Evolutionary conservation across 164 flowering plant species (phyloP).

Genomic region (Chloranthus sessilifolius): DNA sequence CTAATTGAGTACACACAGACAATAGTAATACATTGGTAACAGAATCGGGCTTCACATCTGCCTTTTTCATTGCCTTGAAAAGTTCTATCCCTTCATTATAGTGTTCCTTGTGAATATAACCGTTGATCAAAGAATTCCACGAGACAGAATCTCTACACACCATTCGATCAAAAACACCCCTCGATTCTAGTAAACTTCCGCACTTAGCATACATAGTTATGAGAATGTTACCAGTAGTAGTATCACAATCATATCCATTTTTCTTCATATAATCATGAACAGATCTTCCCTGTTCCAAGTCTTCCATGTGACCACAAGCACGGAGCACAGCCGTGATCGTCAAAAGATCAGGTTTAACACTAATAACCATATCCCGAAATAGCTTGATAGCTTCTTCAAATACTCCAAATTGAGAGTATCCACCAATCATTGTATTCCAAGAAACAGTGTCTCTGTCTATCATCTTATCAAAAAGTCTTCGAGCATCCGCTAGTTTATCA

Average conservation of each 20-base stretch:
- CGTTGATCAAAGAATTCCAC: slow-evolving; percentile 43
- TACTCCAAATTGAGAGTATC: slow-evolving; percentile 24
- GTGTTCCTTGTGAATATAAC: slow-evolving; percentile 18
- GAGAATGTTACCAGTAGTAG: slow-evolving; percentile 31
- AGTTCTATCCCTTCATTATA: slow-evolving; percentile 21
- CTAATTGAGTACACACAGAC: slow-evolving; percentile 26
- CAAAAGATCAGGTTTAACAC: slow-evolving; percentile 34
- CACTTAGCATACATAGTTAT: slow-evolving; percentile 42
- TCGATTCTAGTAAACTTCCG: slow-evolving; percentile 27
- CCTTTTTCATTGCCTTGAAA: slow-evolving; percentile 27
- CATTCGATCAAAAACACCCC: slow-evolving; percentile 31
- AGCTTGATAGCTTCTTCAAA: slow-evolving; percentile 26
- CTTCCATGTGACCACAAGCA: slow-evolving; percentile 37
- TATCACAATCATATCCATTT: slow-evolving; percentile 24
- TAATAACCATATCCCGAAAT: slow-evolving; percentile 27
- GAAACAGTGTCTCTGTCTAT: slow-evolving; percentile 29
- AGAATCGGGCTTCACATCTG: slow-evolving; percentile 21
- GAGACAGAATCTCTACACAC: slow-evolving; percentile 30
- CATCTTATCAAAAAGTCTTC: slow-evolving; percentile 28
- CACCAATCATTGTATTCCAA: slow-evolving; percentile 42
- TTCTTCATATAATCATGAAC: slow-evolving; percentile 28
- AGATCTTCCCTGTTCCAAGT: slow-evolving; percentile 26
- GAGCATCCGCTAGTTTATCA: slow-evolving; percentile 16
- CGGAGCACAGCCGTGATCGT: slow-evolving; percentile 29
- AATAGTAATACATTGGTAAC: slow-evolving; percentile 26